A percentile compares a stretch with the other conserved stretches of the same genome.
These are phyloP conservation scores for Fusarium globosum DNA, from an alignment of 2,329 filamentous ascomycete genomes.

Conservation along the genomic window DNA sequence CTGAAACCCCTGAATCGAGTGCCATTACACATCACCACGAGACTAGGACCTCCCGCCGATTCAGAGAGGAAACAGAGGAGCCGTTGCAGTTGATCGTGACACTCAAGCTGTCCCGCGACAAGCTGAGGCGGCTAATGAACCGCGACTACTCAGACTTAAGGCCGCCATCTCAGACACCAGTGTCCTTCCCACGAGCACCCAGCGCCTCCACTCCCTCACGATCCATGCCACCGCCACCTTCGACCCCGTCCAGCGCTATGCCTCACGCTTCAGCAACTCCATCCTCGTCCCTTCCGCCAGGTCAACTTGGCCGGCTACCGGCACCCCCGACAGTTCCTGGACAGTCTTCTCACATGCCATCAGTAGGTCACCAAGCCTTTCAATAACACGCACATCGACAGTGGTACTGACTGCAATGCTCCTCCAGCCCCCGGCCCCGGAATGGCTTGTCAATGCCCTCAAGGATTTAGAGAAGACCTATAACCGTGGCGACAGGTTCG, in stretches of 20 bases:
- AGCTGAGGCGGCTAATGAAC: conserved; percentile 73
- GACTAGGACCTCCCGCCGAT: conserved; percentile 72
- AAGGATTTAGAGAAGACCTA: conserved; percentile 76
- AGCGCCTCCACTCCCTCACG: conserved; percentile 47
- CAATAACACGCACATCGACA: conserved; percentile 5
- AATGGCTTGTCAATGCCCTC: conserved; percentile 84
- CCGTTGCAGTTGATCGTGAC: conserved; percentile 77
- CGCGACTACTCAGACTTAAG: conserved; percentile 60
- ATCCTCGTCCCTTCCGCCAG: conserved; percentile 58
- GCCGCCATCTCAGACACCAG: conserved; percentile 51
- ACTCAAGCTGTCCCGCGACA: conserved; percentile 78
- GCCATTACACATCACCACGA: conserved; percentile 73
- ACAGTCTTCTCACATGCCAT: conserved; percentile 61
- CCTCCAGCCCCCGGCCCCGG: conserved; percentile 80
- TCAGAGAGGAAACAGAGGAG: conserved; percentile 84
- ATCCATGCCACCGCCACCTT: conserved; percentile 53
- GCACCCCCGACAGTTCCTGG: conserved; percentile 71
- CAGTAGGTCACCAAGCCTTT: conserved; percentile 63
- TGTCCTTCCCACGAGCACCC: conserved; percentile 47
- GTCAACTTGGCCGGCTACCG: conserved; percentile 74
- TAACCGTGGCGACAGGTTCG: conserved; percentile 81
- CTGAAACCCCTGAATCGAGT: conserved; percentile 86
- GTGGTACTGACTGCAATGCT: conserved; percentile 32
- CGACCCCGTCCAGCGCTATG: conserved; percentile 52
- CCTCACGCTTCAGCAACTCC: conserved; percentile 50